Base-by-base conservation (phyloP, 371 early-diverging fungal species). In the Entomophthora muscae region DNA sequence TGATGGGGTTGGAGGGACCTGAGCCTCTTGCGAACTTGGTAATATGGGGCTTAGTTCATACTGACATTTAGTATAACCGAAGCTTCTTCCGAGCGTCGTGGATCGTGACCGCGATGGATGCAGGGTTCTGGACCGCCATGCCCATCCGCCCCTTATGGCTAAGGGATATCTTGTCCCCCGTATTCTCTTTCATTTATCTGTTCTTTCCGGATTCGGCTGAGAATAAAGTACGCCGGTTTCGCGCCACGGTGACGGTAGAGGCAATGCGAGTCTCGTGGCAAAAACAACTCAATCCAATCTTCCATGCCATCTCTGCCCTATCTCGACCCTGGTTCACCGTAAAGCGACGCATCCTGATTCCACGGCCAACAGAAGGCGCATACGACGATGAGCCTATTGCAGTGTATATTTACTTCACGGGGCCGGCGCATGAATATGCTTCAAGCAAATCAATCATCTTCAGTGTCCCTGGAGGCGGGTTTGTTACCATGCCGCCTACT, bases 41-140 rank as follows among this genome's bases (percentile, higher is more conserved):
- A 53, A 59, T 17, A 13, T 24, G 17, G 21, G 24, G 31, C 5
- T 33, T 7, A 61, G 22, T n/a, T n/a, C n/a, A 67, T 30, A 5
- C 57, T 53, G 12, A 67, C 51, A 22, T 56, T 42, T 78, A 93
- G 79, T 97, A 97, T 77, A 90, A 85, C 53, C 81, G 86, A 7
- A 89, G 83, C 70, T 97, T 86, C 72, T 95, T 89, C 68, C 83
- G 98, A 24, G 93, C 92, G 1, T 85, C 93, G 0, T 93, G 91
- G 89, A 77, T 95, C 51, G 67, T 91, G 65, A 90, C 90, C 3
- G 90, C 91, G 1, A 71, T 94, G 28, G 96, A 97, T 68, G 98
- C 96, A 1, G 98, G 96, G 0, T 95, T 94, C 70, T 85, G 91
- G 69, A 93, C 94, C 1, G 92, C 93, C 10, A 89, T 91, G 86